Conservation (phyloP, 2,329 filamentous ascomycete genomes). For the Microcyclosporella mali region DNA sequence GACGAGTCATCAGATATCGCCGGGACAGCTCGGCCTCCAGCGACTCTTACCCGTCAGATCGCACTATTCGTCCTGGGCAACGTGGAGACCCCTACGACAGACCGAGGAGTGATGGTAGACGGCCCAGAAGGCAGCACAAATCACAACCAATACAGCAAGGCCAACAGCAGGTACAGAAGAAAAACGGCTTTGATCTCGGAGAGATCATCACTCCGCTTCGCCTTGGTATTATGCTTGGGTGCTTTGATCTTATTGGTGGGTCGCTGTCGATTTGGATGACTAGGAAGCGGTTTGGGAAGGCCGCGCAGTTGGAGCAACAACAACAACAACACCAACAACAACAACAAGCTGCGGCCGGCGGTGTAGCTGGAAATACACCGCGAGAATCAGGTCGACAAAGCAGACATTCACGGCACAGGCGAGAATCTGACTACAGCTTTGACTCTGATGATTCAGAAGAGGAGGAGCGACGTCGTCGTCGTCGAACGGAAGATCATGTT, state of each 20-base stretch:
- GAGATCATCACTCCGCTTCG: slow-evolving; percentile 16
- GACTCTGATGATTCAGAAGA: slow-evolving; percentile 3
- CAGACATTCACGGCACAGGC: neutral
- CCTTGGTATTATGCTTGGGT: slow-evolving; percentile 14
- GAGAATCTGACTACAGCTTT: neutral
- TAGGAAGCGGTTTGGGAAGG: slow-evolving; percentile 14
- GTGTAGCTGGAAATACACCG: neutral
- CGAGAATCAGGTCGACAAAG: neutral
- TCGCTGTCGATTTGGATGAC: slow-evolving; percentile 16
- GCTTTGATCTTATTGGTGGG: slow-evolving; percentile 16
- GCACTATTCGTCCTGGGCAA: no score
- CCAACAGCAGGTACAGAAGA: neutral
- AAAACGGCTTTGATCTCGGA: slow-evolving; percentile 1
- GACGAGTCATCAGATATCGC: neutral
- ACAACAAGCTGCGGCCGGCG: neutral
- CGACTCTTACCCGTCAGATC: no score
- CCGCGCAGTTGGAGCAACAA: slow-evolving; percentile 6
- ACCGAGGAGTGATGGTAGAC: no score
- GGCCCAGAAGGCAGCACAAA: no score
- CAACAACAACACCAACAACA: neutral
- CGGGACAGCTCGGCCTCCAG: no score
- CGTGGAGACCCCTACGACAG: no score
- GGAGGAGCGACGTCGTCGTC: neutral
- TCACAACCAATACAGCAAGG: neutral
- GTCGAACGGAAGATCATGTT: slow-evolving; percentile 1